These are phyloP conservation scores for Saccharomycopsis selenospora DNA, from an alignment of 805 yeast species.

Conservation along the genomic window DNA sequence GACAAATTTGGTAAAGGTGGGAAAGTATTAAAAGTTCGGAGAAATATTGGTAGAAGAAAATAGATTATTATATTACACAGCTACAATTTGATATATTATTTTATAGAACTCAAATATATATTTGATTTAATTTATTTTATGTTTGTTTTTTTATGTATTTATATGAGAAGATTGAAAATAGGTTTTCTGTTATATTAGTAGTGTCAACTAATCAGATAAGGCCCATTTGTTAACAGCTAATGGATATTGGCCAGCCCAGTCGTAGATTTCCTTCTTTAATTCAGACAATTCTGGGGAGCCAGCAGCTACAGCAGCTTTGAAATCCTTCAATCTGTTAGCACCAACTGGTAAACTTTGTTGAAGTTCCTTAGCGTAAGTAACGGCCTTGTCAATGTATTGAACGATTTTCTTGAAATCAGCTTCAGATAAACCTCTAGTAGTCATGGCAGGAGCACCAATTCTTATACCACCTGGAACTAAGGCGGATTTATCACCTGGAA, in stretches of 20 bases:
- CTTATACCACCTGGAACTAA: constrained; percentile 96
- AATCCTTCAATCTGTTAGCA: constrained; percentile 93
- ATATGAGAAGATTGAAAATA: too few species aligned
- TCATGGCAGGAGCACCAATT: constrained; percentile 98
- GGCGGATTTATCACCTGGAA: constrained; percentile 96
- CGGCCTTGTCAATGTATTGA: constrained; percentile 72
- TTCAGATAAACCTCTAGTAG: constrained; percentile 92
- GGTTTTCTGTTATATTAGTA: too few species aligned
- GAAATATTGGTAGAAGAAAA: constrained; percentile 38
- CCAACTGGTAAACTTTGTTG: constrained; percentile 81
- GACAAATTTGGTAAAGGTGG: constrained; percentile 40
- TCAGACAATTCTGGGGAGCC: constrained; percentile 62
- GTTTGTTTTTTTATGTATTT: too few species aligned
- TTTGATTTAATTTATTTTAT: too few species aligned
- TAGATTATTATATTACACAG: background rate
- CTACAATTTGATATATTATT: too few species aligned
- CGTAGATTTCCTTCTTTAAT: constrained; percentile 70
- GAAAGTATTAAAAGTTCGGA: constrained; percentile 41
- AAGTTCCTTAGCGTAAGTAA: constrained; percentile 59
- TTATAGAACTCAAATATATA: too few species aligned
- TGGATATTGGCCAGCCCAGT: constrained; percentile 90
- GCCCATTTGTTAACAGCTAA: constrained; percentile 37
- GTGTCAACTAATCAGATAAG: constrained; percentile 8
- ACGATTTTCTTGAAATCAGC: constrained; percentile 78
- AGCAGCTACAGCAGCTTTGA: constrained; percentile 71